Evolutionary conservation across 345 rosid genomes (phyloP), one percentile per base, ranked within the genome.

Genomic region (Eucalyptus lansdowneana): DNA sequence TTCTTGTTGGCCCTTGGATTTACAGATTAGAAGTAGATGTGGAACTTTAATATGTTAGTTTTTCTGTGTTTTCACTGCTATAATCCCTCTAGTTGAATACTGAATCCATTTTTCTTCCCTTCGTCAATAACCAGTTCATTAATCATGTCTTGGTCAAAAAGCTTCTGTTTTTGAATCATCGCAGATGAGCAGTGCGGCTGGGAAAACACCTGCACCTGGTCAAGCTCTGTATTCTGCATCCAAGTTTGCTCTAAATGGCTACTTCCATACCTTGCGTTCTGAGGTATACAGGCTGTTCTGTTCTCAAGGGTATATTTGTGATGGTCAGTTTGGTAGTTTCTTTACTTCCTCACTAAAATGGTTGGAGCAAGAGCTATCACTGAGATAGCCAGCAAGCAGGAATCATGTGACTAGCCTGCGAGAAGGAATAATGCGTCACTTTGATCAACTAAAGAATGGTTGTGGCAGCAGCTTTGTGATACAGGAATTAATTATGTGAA

Each of bases 101-200:
- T 44, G 24, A 51, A 44, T 86, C 4, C 3, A 5, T 13, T 34
- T 86, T 65, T 45, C 47, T 87, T 87, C 29, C 49, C n/a, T 87
- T 87, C 3, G 45, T 19, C 87, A 86, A 86, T 86, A 86, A 22
- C 25, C 60, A 34, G 24, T 34, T 72, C 8, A 1, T 34, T 34
- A 19, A 44, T 72, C 50, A 42, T 25, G 14, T 29, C 65, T 87
- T 65, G 25, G 27, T 60, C 37, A 72, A 34, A 72, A 5, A 44
- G 67, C 24, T 69, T 62, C 72, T 42, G 50, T 85, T 87, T 54
- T 87, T 80, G 88, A 89, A 83, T 51, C 51, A 34, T 89, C 88
- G 91, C 93, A 97, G 99, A 95, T 97, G 95, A 97, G 99, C 93
- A 97, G 99, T 94, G 99, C 99, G 44, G 99, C 99, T 51, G 99